Evolutionary conservation across 768 basidiomycete genomes (phyloP).

Genomic region (Boletus edulis): DNA sequence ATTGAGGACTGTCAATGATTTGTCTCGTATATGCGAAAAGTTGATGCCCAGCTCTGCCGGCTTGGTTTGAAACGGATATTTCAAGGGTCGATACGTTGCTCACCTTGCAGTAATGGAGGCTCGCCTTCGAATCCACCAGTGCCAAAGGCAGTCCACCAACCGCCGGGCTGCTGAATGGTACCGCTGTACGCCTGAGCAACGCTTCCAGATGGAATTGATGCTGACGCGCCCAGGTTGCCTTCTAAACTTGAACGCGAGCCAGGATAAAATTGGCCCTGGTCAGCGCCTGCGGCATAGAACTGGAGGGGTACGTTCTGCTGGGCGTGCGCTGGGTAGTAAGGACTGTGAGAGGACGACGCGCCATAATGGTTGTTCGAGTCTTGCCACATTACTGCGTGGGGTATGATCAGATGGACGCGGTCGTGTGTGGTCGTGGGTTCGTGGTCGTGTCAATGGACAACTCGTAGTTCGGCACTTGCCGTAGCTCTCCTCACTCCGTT

Average conservation of each 20-base stretch:
- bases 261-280: slow-evolving; percentile 61
- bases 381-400: slow-evolving; percentile 63
- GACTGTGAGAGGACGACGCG: slow-evolving; percentile 54
- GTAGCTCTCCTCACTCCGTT: slow-evolving; percentile 2
- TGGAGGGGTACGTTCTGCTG: slow-evolving; percentile 64
- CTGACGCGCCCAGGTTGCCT: slow-evolving; percentile 59
- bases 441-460: slow-evolving; percentile 8
- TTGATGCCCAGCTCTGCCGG: slow-evolving; percentile 92
- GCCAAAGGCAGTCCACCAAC: slow-evolving; percentile 97
- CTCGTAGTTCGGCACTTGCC: slow-evolving; percentile 28
- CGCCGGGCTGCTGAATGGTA: slow-evolving; percentile 67
- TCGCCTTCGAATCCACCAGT: slow-evolving; percentile 96
- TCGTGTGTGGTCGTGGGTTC: not conserved
- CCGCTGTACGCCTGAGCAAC: slow-evolving; percentile 59
- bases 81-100: not conserved
- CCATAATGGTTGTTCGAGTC: slow-evolving; percentile 58
- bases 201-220: slow-evolving; percentile 45
- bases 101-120: slow-evolving; percentile 92
- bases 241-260: slow-evolving; percentile 77
- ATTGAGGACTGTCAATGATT: slow-evolving; percentile 94
- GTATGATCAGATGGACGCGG: not conserved
- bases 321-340: slow-evolving; percentile 49
- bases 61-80: not conserved
- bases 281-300: slow-evolving; percentile 68
- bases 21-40: slow-evolving; percentile 91